Evolutionary conservation across 2,329 filamentous ascomycete genomes (phyloP).

Genomic region (Achaetomium macrosporum): DNA sequence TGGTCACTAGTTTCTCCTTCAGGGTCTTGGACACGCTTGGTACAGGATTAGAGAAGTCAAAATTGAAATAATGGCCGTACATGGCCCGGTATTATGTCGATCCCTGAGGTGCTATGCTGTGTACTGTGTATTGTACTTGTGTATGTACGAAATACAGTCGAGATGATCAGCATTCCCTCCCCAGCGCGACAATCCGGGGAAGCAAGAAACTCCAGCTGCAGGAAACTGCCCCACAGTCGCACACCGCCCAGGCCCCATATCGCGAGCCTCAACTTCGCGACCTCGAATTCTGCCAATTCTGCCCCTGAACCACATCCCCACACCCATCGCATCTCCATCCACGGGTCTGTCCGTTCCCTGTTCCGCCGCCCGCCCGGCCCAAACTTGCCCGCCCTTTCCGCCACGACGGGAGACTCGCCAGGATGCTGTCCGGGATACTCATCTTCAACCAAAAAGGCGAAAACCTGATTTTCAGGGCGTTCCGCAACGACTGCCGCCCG

Average conservation of each 20-base stretch:
- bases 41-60: no score
- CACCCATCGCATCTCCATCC: no score
- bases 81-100: no score
- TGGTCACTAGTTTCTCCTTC: no score
- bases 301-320: background rate
- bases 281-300: slow-evolving; percentile 10
- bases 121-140: no score
- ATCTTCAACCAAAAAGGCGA: slow-evolving; percentile 99
- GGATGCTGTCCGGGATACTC: slow-evolving; percentile 92
- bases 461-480: slow-evolving; percentile 98
- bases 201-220: background rate
- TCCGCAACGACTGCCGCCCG: slow-evolving; percentile 96
- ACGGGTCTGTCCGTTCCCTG: background rate
- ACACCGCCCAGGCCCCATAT: slow-evolving; percentile 1
- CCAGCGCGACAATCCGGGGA: no score
- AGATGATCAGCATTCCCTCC: no score
- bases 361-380: no score
- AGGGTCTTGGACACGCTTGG: no score
- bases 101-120: no score
- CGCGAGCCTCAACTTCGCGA: background rate
- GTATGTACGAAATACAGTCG: no score
- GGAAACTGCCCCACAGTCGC: background rate
- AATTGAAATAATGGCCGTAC: no score
- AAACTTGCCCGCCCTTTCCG: background rate
- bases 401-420: background rate